Percentiles rank a stretch among this genome's conserved stretches.
Conservation (phyloP, 352 stramenopile species). For the Phytopythium boreale region DNA sequence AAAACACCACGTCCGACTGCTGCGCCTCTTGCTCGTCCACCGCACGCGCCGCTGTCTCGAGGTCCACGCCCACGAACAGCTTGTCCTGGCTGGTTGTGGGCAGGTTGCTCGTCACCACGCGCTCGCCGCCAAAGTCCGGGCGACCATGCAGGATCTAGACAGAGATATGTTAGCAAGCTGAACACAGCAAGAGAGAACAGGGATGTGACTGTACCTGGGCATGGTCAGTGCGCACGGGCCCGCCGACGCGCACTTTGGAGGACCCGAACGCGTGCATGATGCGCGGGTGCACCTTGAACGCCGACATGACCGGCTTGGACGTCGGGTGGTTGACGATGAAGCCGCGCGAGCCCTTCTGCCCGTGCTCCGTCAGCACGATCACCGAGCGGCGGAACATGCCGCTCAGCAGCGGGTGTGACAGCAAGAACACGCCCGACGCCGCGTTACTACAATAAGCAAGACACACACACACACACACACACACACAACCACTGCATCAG, state of each 20-base stretch:
- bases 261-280: conserved; percentile 59
- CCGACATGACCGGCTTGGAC: conserved; percentile 45
- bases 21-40: conserved; percentile 49
- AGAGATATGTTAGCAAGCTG: not conserved
- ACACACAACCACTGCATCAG: not conserved
- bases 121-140: conserved; percentile 60
- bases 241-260: conserved; percentile 55
- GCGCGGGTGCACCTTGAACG: conserved; percentile 57
- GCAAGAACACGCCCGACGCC: conserved; percentile 61
- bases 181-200: not conserved
- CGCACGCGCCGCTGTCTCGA: conserved; percentile 55
- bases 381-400: conserved; percentile 74
- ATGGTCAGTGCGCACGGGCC: conserved; percentile 58
- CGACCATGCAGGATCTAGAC: conserved; percentile 51
- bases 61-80: conserved; percentile 68
- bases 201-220: conserved; percentile 39
- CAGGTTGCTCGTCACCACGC: conserved; percentile 49
- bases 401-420: conserved; percentile 70
- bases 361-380: conserved; percentile 74
- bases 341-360: conserved; percentile 44
- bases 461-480: not conserved
- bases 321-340: conserved; percentile 76
- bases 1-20: conserved; percentile 69
- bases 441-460: conserved; percentile 15
- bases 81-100: conserved; percentile 29